Evolutionary conservation across 495 filamentous ascomycete species (phyloP), one percentile per base, ranked within the genome.

Genomic region (Xylaria telfairii): DNA sequence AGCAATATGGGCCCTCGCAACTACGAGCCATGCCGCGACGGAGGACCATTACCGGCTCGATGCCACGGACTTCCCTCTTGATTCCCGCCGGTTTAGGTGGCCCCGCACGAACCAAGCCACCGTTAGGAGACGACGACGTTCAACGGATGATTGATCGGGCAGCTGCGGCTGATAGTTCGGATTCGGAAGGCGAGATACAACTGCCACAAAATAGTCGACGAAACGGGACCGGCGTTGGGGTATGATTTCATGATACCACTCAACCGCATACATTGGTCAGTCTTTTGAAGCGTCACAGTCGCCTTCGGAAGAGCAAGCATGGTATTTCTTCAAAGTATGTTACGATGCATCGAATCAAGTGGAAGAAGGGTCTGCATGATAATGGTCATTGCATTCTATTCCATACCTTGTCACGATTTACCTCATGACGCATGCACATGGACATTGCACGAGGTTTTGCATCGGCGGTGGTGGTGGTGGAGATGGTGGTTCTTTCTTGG

Each of bases 131-230:
- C 15, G 81, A 81, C 21, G 84, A 86, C 4, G 81, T 85, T 51
- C 83, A 86, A 46, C 71, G 81, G 24, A 83, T 86, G 83, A 74
- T 86, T 41, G 83, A 85, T 44, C 75, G 77, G 15, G 83, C 75
- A 2, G 79, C 74, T 9, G 81, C 79, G 6, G 81, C 77, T 32
- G 80, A 80, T 30, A 83, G 83, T 47, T 84, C 83, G 12, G 84
- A 86, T 63, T 85, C 83, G 8, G 84, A 86, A 15, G 80, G 79
- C 15, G 84, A 86, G 71, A 86, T 86, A 67, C 78, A 80, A 56
- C 75, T 85, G 24, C 81, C 83, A 4, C 68, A 68, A 15, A 74
- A 62, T n/a, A 72, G 72, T 65, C 74, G 75, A 46, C 49, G 71
- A 24, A 75, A 72, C 42, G 75, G 76, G 19, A 63, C 75, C 34